Evolutionary conservation across 768 basidiomycete species (phyloP), one percentile per base, ranked within the genome.

Genomic region (Trichaptum fuscoviolaceum): DNA sequence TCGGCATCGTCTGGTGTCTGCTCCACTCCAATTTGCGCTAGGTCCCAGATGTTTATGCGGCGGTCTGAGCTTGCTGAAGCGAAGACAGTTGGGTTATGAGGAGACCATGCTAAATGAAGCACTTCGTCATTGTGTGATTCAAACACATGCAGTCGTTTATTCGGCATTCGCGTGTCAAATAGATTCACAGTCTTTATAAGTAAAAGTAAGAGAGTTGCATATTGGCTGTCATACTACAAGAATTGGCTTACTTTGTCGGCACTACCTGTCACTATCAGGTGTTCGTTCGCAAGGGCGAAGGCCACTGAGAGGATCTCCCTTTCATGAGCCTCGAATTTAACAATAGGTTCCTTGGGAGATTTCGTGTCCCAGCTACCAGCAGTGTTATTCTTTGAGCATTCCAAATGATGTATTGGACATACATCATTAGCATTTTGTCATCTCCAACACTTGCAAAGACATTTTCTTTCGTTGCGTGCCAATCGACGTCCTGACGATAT

Each of bases 1-100:
- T 99, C 97, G 67, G 95, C 92, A 73, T 99, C 97, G 70, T 99
- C 97, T 3, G 96, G 97, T 1, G 94, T 93, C 76, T 99, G 97
- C 75, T 99, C 97, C 57, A 90, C 85, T 0, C 97, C 97, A 68
- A 98, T 96, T 67, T 90, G 85, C 25, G 87, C 83, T 66, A 98
- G 76, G 78, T 99, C 96, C 97, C 97, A 99, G 62, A 99, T 81
- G 71, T 97, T 96, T 69, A 99, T 85, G 10, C 97, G 83, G 58
- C 97, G 85, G 75, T 99, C 97, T 68, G 93, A 90, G 2, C 93
- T 95, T 1, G 95, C 95, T 2, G 95, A 96, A 0, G 96, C 96
- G 69, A 99, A 99, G 63, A 99, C 85, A 9, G 93, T 94, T 5
- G 89, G 84, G 70, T 91, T 91, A 71, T 93, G 93, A 4, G 97